Conservation (phyloP, 208 protist genomes). For the Balamuthia mandrillaris region DNA sequence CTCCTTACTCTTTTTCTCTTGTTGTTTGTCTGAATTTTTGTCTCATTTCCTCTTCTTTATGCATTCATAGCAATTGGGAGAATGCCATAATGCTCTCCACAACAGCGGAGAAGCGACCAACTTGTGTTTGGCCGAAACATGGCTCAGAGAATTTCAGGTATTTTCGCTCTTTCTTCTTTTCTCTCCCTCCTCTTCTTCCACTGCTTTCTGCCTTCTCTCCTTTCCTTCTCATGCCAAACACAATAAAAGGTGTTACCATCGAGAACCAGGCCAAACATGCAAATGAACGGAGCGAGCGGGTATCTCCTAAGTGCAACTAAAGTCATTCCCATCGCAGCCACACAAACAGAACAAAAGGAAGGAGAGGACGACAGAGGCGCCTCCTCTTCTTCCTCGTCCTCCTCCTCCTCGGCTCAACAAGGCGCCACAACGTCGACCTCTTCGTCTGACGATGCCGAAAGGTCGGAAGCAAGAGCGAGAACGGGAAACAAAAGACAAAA, state of each 20-base stretch:
- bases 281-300: slow-evolving; percentile 54
- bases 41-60: too few species aligned
- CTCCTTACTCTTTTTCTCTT: not conserved
- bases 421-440: too few species aligned
- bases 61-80: slow-evolving; percentile 38
- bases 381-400: too few species aligned
- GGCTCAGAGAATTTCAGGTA: slow-evolving; percentile 52
- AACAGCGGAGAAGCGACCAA: not conserved
- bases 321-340: too few species aligned
- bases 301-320: slow-evolving; percentile 54
- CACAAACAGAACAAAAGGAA: too few species aligned
- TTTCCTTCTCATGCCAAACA: not conserved
- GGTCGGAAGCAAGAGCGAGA: too few species aligned
- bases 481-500: too few species aligned
- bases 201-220: not conserved
- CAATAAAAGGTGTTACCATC: slow-evolving; percentile 56
- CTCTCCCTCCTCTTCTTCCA: not conserved
- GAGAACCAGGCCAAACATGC: slow-evolving; percentile 53
- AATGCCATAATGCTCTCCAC: slow-evolving; percentile 8
- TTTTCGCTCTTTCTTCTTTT: not conserved
- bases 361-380: too few species aligned
- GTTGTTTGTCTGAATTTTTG: not conserved
- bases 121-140: slow-evolving; percentile 48
- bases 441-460: too few species aligned
- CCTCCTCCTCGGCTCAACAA: too few species aligned